Conservation (phyloP, 192 early-diverging fungal genomes). For the Neocallimastix lanati region DNA sequence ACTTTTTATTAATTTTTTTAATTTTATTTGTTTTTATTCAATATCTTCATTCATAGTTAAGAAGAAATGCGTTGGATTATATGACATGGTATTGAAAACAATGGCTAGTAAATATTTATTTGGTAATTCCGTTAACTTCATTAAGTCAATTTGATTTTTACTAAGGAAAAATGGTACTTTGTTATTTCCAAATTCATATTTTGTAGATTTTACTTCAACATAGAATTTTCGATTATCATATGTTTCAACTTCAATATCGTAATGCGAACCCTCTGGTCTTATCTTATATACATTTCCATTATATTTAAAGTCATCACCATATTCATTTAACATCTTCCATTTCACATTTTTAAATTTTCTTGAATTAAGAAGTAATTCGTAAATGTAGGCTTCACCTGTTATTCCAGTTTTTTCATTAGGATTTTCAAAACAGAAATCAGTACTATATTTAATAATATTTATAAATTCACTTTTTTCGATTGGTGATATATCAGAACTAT, state of each 20-base stretch:
- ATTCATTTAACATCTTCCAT: background rate
- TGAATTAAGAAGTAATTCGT: background rate
- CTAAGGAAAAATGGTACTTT: too few species aligned
- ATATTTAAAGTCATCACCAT: background rate
- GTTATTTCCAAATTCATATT: too few species aligned
- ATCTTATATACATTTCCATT: background rate
- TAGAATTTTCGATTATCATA: background rate
- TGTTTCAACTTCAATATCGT: background rate
- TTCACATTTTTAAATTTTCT: background rate
- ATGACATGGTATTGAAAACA: too few species aligned
- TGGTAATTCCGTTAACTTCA: too few species aligned
- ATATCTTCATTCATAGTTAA: too few species aligned
- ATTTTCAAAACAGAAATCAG: background rate
- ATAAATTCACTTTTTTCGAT: background rate
- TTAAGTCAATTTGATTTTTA: too few species aligned
- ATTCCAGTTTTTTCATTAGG: background rate
- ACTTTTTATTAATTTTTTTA: too few species aligned
- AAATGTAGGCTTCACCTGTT: background rate
- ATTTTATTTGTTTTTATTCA: too few species aligned
- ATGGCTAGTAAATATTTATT: too few species aligned
- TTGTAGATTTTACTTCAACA: too few species aligned
- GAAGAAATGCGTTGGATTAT: too few species aligned
- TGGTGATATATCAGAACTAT: background rate
- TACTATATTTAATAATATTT: background rate
- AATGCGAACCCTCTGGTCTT: background rate